Conservation (phyloP, 768 basidiomycete genomes). For the Boletus reticuloceps region DNA sequence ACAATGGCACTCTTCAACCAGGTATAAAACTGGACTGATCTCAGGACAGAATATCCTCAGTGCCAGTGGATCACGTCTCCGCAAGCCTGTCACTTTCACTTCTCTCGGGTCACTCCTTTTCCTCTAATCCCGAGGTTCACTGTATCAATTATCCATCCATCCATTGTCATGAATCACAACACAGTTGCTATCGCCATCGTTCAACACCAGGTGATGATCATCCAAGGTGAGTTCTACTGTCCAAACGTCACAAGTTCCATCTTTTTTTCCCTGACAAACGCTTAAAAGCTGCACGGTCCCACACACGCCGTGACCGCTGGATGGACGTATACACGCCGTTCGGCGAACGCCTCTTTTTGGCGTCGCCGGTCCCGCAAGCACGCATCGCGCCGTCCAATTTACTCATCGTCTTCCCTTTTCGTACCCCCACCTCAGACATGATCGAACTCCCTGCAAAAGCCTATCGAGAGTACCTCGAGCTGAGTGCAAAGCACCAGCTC, state of each 20-base stretch:
- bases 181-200: slow-evolving; percentile 68
- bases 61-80: not conserved
- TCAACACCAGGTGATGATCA: slow-evolving; percentile 63
- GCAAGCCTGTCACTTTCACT: not conserved
- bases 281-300: slow-evolving; percentile 51
- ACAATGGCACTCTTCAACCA: slow-evolving; percentile 15
- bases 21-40: slow-evolving; percentile 16
- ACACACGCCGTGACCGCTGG: slow-evolving; percentile 52
- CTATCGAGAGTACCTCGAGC: slow-evolving; percentile 55
- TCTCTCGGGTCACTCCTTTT: slow-evolving; percentile 4
- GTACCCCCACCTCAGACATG: slow-evolving; percentile 45
- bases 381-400: slow-evolving; percentile 61
- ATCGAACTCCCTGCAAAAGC: slow-evolving; percentile 62
- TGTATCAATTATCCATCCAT: slow-evolving; percentile 14
- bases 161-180: slow-evolving; percentile 48
- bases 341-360: slow-evolving; percentile 64
- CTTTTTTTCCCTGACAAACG: slow-evolving; percentile 1
- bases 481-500: slow-evolving; percentile 51
- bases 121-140: not conserved
- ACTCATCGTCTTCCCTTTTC: slow-evolving; percentile 49
- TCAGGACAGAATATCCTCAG: not conserved
- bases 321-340: slow-evolving; percentile 66
- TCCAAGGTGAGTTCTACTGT: slow-evolving; percentile 49
- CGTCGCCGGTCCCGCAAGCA: slow-evolving; percentile 54
- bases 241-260: not conserved